Evolutionary conservation across 2,329 filamentous ascomycete genomes (phyloP).

Genomic region (Rutstroemia sp.): DNA sequence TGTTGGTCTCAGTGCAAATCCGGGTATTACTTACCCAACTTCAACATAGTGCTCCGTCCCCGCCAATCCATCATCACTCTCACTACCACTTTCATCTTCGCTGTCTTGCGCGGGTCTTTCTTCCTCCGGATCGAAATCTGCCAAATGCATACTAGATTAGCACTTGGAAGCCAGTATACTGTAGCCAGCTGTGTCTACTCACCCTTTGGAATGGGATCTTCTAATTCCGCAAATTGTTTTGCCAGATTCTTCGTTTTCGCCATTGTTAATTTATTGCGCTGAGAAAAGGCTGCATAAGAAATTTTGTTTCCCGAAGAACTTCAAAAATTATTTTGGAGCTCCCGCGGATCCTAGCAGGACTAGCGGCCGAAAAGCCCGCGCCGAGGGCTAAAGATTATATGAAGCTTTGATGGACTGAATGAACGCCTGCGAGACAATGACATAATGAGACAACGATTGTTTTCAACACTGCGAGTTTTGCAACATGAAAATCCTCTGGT

Average conservation of each 20-base stretch:
- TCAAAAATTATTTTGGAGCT: slow-evolving; percentile 11
- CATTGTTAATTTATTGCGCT: slow-evolving; percentile 33
- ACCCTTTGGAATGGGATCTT: slow-evolving; percentile 54
- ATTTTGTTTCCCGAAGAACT: slow-evolving; percentile 12
- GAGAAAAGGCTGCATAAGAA: slow-evolving; percentile 11
- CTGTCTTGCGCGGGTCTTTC: slow-evolving; percentile 20
- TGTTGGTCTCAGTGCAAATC: not conserved
- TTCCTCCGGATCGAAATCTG: slow-evolving; percentile 35
- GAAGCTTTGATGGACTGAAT: too few species aligned
- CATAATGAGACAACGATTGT: slow-evolving; percentile 35
- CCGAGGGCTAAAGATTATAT: not conserved
- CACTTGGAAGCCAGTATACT: not conserved
- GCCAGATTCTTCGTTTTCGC: slow-evolving; percentile 42
- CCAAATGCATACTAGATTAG: slow-evolving; percentile 11
- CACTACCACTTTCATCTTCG: slow-evolving; percentile 37
- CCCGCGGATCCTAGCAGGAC: slow-evolving; percentile 21
- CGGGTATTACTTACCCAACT: slow-evolving; percentile 50
- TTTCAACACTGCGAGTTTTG: slow-evolving; percentile 47
- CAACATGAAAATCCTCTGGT: slow-evolving; percentile 87
- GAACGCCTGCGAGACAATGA: not conserved
- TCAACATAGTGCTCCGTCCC: slow-evolving; percentile 82
- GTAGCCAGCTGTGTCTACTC: slow-evolving; percentile 11
- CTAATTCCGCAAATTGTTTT: slow-evolving; percentile 53
- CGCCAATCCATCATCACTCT: slow-evolving; percentile 44
- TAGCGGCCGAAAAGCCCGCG: slow-evolving; percentile 19